Evolutionary conservation across 176 grass and related monocot species (phyloP).

Genomic region (Oryza glumipatula): DNA sequence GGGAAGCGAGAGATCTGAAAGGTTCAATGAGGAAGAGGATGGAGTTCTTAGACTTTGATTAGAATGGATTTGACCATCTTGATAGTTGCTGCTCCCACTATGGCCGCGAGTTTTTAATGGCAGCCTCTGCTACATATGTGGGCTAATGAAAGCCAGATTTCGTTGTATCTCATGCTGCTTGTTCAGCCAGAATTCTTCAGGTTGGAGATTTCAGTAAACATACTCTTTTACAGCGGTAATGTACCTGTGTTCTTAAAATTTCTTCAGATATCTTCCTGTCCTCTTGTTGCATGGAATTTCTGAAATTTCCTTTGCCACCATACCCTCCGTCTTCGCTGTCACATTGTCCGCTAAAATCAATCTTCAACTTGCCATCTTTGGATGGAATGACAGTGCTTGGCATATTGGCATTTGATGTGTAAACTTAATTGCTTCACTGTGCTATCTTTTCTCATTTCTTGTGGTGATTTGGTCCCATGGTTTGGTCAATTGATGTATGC

Average conservation of each 20-base stretch:
- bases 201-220: constrained; percentile 10
- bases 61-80: neutral
- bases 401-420: neutral
- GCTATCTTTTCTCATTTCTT: neutral
- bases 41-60: constrained; percentile 98
- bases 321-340: neutral
- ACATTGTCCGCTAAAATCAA: neutral
- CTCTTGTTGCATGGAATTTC: neutral
- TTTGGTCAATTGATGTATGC: neutral
- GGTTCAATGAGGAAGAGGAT: constrained; percentile 96
- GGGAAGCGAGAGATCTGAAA: constrained; percentile 87
- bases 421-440: neutral
- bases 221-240: neutral
- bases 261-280: neutral
- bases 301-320: neutral
- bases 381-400: neutral
- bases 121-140: constrained; percentile 52
- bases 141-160: constrained; percentile 39
- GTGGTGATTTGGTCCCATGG: neutral
- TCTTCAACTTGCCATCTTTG: neutral
- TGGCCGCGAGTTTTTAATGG: constrained; percentile 48
- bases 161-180: constrained; percentile 7
- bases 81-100: constrained; percentile 36
- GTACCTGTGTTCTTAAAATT: neutral
- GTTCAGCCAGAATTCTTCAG: constrained; percentile 27